Conservation (phyloP, 2,329 filamentous ascomycete species). For the Penicillium hesseltinei region DNA sequence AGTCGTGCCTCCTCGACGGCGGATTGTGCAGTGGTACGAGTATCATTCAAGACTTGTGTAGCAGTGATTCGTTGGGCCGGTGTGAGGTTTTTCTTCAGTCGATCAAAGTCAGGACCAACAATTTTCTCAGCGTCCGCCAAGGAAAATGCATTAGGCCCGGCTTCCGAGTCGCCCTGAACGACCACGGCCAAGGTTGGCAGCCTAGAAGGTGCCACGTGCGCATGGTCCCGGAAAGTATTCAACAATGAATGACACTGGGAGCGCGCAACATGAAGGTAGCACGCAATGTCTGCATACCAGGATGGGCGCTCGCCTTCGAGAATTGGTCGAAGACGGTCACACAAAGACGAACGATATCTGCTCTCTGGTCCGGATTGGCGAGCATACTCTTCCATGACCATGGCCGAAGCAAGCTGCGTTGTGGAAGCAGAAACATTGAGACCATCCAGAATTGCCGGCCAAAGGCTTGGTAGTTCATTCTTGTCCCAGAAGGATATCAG, state of each 20-base stretch:
- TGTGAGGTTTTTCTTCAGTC: constrained; percentile 81
- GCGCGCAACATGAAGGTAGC: constrained; percentile 82
- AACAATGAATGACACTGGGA: constrained; percentile 88
- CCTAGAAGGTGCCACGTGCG: constrained; percentile 71
- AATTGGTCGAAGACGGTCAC: constrained; percentile 65
- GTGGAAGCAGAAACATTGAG: constrained; percentile 75
- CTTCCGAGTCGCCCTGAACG: constrained; percentile 88
- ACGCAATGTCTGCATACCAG: constrained; percentile 86
- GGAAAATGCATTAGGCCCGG: constrained; percentile 89
- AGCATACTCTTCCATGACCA: constrained; percentile 86
- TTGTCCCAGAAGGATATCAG: constrained; percentile 75
- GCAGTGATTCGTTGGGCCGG: constrained; percentile 85
- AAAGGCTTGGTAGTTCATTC: constrained; percentile 49
- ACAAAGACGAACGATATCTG: constrained; percentile 41
- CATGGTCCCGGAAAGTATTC: constrained; percentile 87
- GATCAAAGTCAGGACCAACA: constrained; percentile 79
- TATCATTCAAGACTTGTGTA: constrained; percentile 73
- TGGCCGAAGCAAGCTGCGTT: constrained; percentile 77
- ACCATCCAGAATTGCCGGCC: constrained; percentile 66
- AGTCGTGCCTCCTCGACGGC: constrained; percentile 77
- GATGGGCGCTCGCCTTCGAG: constrained; percentile 77
- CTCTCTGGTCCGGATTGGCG: constrained; percentile 46
- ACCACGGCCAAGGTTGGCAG: constrained; percentile 82
- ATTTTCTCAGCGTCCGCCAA: constrained; percentile 85
- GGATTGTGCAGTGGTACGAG: constrained; percentile 65